Base-by-base conservation (phyloP, 2,329 filamentous ascomycete species). In the Arthroderma sp. region DNA sequence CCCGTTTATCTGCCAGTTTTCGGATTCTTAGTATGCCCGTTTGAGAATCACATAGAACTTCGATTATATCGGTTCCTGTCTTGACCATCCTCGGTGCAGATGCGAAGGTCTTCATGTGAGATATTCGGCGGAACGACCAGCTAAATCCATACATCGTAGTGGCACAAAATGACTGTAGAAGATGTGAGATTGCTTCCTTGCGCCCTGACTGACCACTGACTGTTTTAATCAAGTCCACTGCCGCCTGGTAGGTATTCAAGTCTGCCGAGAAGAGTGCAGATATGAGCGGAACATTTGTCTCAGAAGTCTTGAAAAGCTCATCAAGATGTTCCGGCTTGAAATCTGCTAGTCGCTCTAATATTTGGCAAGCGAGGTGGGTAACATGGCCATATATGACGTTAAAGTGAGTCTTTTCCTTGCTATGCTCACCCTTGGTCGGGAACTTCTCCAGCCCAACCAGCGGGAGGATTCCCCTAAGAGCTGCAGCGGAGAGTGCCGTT, bases 191-290 rank as follows among this genome's bases (percentile, higher is more conserved):
- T 10, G 77, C 78, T 51, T 80, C 77, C 49, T 72, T 66, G 45
- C 78, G 69, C 48, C 70, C 73, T 43, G 73, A 73, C 60, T 93
- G 78, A 6, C 75, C 76, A 32, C 85, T 91, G 54, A 89, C 77
- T 32, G 78, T 78, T 62, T 94, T 94, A 51, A 96, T 74, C 29
- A 96, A 68, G 52, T 87, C 83, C 5, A 88, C 75, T 1, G 84
- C 81, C 10, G 85, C 82, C 58, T 88, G 82, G 49, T 86, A 86
- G 31, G 91, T 80, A 47, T 80, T 74, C 45, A 83, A 71, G 53
- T 93, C 82, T 10, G 86, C 84, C 37, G 87, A 87, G 45, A 95
- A 79, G 5, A 95, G 76, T 11, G 86, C 74, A 4, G 82, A 81
- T 38, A 94, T 78, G 36, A 94, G 73, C 33, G 84, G 78, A 51